phyloP scores from a whole-genome alignment of 495 filamentous ascomycete genomes.

The Corynascus novoguineensis region DNA sequence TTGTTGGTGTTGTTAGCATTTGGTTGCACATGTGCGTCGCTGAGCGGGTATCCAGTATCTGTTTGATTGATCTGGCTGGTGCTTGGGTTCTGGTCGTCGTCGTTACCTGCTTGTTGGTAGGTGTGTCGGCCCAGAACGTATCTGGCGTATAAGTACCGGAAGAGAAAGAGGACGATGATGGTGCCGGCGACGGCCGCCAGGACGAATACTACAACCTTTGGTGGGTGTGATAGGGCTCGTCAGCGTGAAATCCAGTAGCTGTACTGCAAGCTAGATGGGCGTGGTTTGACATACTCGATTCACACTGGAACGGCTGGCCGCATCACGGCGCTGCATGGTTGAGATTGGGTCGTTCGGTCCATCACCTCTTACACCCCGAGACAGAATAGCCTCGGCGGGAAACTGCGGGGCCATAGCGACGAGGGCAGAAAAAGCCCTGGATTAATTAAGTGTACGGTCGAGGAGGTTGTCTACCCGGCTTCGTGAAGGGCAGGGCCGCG shows the following conservation, averaged over 20 bases:
- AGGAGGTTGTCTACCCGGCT: background rate
- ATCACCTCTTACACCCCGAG: background rate
- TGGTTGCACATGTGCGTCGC: slow-evolving; percentile 5
- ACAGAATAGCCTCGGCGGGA: slow-evolving; percentile 4
- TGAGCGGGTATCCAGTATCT: slow-evolving; percentile 16
- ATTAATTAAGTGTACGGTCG: background rate
- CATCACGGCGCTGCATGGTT: slow-evolving; percentile 6
- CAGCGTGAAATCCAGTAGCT: background rate
- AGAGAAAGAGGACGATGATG: slow-evolving; percentile 16
- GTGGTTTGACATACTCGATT: slow-evolving; percentile 8
- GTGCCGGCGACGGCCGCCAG: slow-evolving; percentile 17
- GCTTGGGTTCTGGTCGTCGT: slow-evolving; percentile 21
- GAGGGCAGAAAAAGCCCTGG: background rate
- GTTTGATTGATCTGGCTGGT: slow-evolving; percentile 25
- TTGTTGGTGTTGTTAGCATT: background rate
- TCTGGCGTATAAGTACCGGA: slow-evolving; percentile 44
- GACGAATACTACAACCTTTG: slow-evolving; percentile 23
- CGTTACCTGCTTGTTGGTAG: slow-evolving; percentile 22
- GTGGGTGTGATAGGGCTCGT: background rate
- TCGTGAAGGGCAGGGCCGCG: slow-evolving; percentile 4
- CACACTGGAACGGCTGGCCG: background rate
- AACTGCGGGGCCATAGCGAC: slow-evolving; percentile 14
- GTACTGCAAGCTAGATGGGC: background rate
- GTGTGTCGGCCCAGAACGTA: slow-evolving; percentile 35
- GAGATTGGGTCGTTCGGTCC: background rate